phyloP scores from a whole-genome alignment of 345 rosid genomes.

The Cardamine resedifolia region DNA sequence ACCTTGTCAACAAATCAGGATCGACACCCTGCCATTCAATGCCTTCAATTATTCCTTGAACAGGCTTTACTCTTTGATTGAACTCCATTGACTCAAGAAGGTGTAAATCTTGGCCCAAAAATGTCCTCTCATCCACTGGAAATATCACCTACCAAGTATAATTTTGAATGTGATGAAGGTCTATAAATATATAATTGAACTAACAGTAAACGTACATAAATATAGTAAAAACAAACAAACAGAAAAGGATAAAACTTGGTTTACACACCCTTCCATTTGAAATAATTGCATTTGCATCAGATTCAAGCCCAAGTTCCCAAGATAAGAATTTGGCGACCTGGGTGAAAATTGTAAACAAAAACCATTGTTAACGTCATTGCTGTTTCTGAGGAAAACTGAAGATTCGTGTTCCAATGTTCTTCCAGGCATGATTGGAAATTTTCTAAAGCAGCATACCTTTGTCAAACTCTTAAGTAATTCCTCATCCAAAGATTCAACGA shows the following conservation, averaged over 20 bases:
- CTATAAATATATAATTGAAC: not conserved
- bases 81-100: constrained; percentile 92
- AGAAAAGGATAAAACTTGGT: constrained; percentile 6
- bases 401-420: constrained; percentile 1
- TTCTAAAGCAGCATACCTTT: constrained; percentile 51
- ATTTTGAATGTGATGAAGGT: constrained; percentile 5
- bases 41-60: constrained; percentile 75
- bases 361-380: constrained; percentile 14
- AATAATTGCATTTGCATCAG: constrained; percentile 68
- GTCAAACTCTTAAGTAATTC: constrained; percentile 48
- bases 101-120: constrained; percentile 77
- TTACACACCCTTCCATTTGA: constrained; percentile 88
- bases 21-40: constrained; percentile 78
- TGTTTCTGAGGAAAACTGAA: constrained; percentile 10
- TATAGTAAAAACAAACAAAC: not conserved
- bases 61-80: constrained; percentile 74
- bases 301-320: constrained; percentile 63
- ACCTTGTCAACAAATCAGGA: constrained; percentile 94
- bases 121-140: constrained; percentile 56
- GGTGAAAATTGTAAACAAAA: constrained; percentile 26
- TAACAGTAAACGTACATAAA: not conserved
- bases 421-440: constrained; percentile 9
- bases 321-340: constrained; percentile 70
- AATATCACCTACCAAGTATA: constrained; percentile 54
- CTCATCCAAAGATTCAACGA: constrained; percentile 49